Evolutionary conservation across 305 asterid genomes (phyloP), one percentile per base, ranked within the genome.

Genomic region (Fraxinus xanthoxyloides): DNA sequence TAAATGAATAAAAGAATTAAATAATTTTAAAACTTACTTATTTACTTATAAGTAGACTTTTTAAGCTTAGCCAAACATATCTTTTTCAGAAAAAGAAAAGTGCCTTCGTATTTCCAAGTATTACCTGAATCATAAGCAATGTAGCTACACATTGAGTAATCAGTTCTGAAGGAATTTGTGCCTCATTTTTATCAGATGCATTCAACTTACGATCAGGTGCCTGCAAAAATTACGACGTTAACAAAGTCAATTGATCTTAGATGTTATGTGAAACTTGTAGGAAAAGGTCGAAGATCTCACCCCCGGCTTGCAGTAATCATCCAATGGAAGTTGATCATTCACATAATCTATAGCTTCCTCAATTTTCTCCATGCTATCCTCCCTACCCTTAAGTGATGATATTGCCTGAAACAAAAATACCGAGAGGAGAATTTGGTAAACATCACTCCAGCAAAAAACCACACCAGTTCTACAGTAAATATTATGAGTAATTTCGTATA

Each of bases 91-190:
- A 23, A 43, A 21, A 21, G 70, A 61, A 23, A 61, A 23, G 31
- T 21, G 5, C 15, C 70, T 0, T 8, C 0, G 70, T 34, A 40
- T 61, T 43, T 35, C 40, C 51, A 38, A 70, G 73, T 34, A 77
- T 88, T 82, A 94, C 99, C 98, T 96, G 99, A 89, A 96, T 96
- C 98, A 92, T 96, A 77, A 94, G 93, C 88, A 96, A 83, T 73
- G 98, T 92, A 23, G 98, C 97, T 56, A 96, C 91, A 67, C 98
- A 96, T 83, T 91, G 92, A 61, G 92, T 82, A 85, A 96, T 94
- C 87, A 96, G 90, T 85, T 96, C 98, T 0, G 93, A 89, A 69
- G 99, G 99, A 63, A 93, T 87, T 81, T 89, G 93, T 40, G 92
- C 83, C 84, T 90, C 95, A n/a, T 87, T 82, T 30, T 75, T 82